Evolutionary conservation across 2,329 filamentous ascomycete species (phyloP), one percentile per base, ranked within the genome.

Genomic region (Colletotrichum acutatum): DNA sequence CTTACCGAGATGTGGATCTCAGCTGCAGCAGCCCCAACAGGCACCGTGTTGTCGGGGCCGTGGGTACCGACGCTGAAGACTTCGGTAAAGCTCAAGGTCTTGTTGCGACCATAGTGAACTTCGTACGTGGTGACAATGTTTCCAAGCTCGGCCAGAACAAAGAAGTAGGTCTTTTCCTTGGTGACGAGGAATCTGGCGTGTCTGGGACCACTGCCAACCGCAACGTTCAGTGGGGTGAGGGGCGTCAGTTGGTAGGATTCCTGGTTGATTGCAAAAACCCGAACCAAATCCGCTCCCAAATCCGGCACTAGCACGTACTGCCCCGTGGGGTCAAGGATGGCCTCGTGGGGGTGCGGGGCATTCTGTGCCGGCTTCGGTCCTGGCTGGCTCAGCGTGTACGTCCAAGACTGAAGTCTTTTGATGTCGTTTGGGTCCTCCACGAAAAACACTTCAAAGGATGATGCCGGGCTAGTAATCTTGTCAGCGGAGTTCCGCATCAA

Each of bases 1-100:
- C 88, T 83, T 82, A 91, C 89, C 56, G 90, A 90, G 37, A 92
- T 75, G 4, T 83, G 72, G 64, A 91, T 86, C 79, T 93, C 91
- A 11, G 88, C 87, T 2, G 87, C 88, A 0, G 83, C 81, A 59
- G 86, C 82, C 32, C 82, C 81, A 2, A 74, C 76, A 0, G 87
- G 85, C 0, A 85, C 82, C 1, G 78, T 75, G n/a, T 78, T 79
- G 30, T 78, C 83, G 64, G 83, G 80, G 14, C 87, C 87, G 76
- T 89, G 87, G 19, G 83, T 87, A 53, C 81, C 85, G 71, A 84
- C 86, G 52, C 74, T 79, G 78, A 86, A 90, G 53, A 88, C 74
- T 76, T 86, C 82, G 14, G 77, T 76, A 68, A 91, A 87, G n/a
- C 76, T 70, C n/a, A 90, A 80, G 5, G 81, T 82, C 58, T 82